Evolutionary conservation across 2,329 filamentous ascomycete species (phyloP).

Genomic region (Davidsoniella neocaledoniae): DNA sequence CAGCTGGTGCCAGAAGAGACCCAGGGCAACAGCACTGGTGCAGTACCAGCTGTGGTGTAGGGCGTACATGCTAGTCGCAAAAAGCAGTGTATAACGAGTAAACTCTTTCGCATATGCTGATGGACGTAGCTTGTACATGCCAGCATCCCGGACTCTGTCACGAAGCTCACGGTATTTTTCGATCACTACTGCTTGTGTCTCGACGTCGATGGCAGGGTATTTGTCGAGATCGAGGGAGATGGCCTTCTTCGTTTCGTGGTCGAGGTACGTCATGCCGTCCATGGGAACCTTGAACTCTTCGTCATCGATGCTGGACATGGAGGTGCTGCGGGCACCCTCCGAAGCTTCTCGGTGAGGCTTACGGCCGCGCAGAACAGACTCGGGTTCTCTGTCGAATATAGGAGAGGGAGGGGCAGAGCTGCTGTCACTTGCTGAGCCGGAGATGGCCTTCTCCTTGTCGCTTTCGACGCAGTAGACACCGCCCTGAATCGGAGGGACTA

Average conservation of each 20-base stretch:
- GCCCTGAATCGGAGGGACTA: conserved; percentile 80
- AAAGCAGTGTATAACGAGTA: conserved; percentile 51
- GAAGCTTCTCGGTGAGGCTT: conserved; percentile 5
- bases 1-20: conserved; percentile 83
- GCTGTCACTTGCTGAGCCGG: conserved; percentile 29
- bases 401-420: conserved; percentile 37
- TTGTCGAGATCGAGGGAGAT: conserved; percentile 57
- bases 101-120: conserved; percentile 59
- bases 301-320: conserved; percentile 17
- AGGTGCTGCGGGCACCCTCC: neutral
- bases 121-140: conserved; percentile 76
- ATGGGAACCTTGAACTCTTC: conserved; percentile 27
- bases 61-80: conserved; percentile 42
- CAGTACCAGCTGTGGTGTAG: conserved; percentile 49
- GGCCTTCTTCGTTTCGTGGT: conserved; percentile 56
- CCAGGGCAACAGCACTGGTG: conserved; percentile 57
- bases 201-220: conserved; percentile 61
- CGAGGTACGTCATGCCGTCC: conserved; percentile 48
- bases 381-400: conserved; percentile 27
- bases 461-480: conserved; percentile 43
- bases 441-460: neutral
- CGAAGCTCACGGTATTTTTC: conserved; percentile 68
- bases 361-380: conserved; percentile 8
- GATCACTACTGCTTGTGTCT: conserved; percentile 60
- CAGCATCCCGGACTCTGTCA: conserved; percentile 52